Percentiles rank a stretch among this genome's conserved stretches.
Conservation (phyloP, 805 yeast genomes). For the Tetrapisispora fleetii region DNA sequence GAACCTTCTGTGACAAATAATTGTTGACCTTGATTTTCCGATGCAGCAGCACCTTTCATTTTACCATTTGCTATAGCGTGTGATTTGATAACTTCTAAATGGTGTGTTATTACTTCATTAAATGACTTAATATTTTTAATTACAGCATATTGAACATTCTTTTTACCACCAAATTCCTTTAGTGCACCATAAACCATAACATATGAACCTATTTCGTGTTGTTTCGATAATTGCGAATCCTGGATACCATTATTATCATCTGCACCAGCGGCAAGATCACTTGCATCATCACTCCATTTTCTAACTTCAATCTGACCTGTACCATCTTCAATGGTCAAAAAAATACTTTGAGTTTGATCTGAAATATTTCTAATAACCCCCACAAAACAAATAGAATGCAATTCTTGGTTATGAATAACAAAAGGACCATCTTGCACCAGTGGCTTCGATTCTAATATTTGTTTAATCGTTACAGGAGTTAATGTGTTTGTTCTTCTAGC, state of each 20-base stretch:
- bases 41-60: conserved; percentile 11
- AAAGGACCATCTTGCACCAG: conserved; percentile 59
- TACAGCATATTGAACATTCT: conserved; percentile 53
- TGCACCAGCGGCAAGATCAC: conserved; percentile 25
- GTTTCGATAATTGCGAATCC: conserved; percentile 29
- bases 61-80: conserved; percentile 50
- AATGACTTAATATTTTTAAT: conserved; percentile 49
- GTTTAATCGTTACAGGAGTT: conserved; percentile 68
- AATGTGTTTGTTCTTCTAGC: conserved; percentile 25
- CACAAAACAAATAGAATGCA: conserved; percentile 54
- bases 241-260: conserved; percentile 11
- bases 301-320: conserved; percentile 58
- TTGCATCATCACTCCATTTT: conserved; percentile 47
- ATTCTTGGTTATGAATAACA: conserved; percentile 46
- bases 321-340: conserved; percentile 65
- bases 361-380: conserved; percentile 62
- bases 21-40: conserved; percentile 20
- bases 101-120: conserved; percentile 61
- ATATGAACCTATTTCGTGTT: conserved; percentile 41
- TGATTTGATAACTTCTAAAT: conserved; percentile 49
- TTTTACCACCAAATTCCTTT: conserved; percentile 52
- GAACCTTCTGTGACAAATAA: conserved; percentile 37
- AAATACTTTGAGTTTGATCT: conserved; percentile 46
- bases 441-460: conserved; percentile 52
- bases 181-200: conserved; percentile 49